Conservation (phyloP, 2,329 filamentous ascomycete species). For the Septoria linicola region DNA sequence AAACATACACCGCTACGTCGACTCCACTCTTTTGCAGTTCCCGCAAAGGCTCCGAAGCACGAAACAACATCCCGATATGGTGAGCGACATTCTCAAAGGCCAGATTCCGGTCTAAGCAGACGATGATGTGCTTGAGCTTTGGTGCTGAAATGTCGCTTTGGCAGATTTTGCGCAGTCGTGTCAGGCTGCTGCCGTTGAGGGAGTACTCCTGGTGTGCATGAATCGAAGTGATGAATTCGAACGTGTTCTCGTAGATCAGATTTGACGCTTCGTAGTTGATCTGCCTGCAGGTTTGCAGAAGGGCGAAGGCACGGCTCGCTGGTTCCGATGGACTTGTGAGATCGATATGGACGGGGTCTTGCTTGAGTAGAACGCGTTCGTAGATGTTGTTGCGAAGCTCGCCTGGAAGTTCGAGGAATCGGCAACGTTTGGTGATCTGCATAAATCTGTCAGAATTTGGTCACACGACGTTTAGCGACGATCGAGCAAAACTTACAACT, state of each 20-base stretch:
- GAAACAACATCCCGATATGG: conserved; percentile 9
- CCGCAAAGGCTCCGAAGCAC: conserved; percentile 4
- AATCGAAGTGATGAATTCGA: conserved; percentile 9
- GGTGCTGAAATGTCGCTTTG: not conserved
- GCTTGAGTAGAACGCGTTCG: not conserved
- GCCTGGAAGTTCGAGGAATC: conserved; percentile 2
- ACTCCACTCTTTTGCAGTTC: conserved; percentile 7
- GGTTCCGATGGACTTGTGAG: not conserved
- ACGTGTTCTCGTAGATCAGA: conserved; percentile 8
- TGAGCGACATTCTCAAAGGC: conserved; percentile 5
- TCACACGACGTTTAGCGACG: not conserved
- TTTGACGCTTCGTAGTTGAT: not conserved
- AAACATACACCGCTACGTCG: conserved; percentile 7
- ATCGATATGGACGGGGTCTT: conserved; percentile 1
- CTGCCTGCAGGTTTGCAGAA: conserved; percentile 7
- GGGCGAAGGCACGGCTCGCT: not conserved
- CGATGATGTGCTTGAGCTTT: not conserved
- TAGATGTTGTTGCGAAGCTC: conserved; percentile 9
- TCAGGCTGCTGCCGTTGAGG: not conserved
- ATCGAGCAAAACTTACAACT: not conserved
- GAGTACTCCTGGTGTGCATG: conserved; percentile 1
- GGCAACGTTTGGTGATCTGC: not conserved
- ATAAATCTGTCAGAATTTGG: not conserved
- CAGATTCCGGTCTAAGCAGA: conserved; percentile 3
- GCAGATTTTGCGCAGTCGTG: conserved; percentile 6